Evolutionary conservation across 2,329 filamentous ascomycete species (phyloP), one percentile per base, ranked within the genome.

Genomic region (Biscogniauxia marginata): DNA sequence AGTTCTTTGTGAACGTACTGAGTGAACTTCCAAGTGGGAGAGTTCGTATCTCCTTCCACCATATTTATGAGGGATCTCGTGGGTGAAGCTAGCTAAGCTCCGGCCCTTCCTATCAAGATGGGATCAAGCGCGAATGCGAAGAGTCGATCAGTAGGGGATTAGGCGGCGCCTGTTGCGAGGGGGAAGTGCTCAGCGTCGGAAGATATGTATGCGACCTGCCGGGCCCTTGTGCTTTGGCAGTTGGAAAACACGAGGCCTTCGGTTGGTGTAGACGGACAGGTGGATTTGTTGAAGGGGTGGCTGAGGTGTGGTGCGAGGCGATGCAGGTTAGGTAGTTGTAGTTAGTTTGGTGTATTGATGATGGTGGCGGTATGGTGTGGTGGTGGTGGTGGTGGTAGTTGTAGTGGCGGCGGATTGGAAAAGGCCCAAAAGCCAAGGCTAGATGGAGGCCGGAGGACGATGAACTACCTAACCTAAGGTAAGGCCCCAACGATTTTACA

Each of bases 11-110:
- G 59, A 53, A 54, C 91, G 77, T 90, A 96, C 93, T 98, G 93
- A 77, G 93, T 98, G 81, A 98, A 98, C 84, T 98, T 98, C 93
- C 93, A 98, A 79, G 93, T 98, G 74, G 93, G 93, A 80, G 91
- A 88, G 83, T 86, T 91, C 79, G 89, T 84, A 81, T 96, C 92
- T 81, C 88, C 89, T 85, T 97, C 93, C 82, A 95, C 93, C 93
- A 98, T 97, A 81, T 88, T 93, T 55, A 79, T 73, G 58, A 57
- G 58, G 55, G 54, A 45, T 52, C 48, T 50, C 46, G 58, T 50
- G 63, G 60, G 51, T 58, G 60, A 63, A 64, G 62, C 63, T 63
- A 54, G 55, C 55, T 59, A 50, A 60, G 60, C 58, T 60, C 53
- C 60, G 55, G 49, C 61, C 61, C 57, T 56, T 55, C 46, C 52